phyloP scores from a whole-genome alignment of 139 green algal genomes.

The Pycnococcus provasolii region DNA sequence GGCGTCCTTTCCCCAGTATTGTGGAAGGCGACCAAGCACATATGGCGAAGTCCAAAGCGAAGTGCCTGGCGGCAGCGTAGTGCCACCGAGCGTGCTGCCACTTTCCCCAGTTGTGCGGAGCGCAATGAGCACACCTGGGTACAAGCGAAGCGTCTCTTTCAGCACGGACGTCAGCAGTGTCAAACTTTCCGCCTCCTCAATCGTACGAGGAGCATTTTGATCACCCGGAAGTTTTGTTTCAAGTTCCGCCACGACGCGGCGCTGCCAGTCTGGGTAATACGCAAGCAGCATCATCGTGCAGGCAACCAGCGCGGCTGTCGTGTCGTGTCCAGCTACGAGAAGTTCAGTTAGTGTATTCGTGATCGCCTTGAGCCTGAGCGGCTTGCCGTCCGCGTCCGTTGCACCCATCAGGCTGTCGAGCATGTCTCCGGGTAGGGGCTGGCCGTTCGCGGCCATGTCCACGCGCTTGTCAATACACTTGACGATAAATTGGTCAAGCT shows the following conservation, averaged over 20 bases:
- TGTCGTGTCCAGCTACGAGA: constrained; percentile 1
- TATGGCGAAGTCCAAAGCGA: background rate
- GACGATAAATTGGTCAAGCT: too few relatives aligned
- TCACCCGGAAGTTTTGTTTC: too few relatives aligned
- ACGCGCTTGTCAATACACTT: too few relatives aligned
- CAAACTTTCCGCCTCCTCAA: background rate
- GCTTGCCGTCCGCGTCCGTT: background rate
- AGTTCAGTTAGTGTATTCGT: background rate
- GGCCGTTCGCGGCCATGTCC: too few relatives aligned
- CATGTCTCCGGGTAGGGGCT: too few relatives aligned
- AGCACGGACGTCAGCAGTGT: background rate
- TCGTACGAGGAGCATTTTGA: background rate
- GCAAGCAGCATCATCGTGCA: background rate
- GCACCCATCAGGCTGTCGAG: too few relatives aligned
- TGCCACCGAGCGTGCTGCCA: background rate
- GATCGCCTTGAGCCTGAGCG: background rate
- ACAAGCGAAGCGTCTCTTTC: constrained; percentile 4
- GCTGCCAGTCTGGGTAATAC: too few relatives aligned
- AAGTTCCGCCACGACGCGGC: background rate
- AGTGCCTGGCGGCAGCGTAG: background rate
- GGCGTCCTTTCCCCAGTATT: background rate
- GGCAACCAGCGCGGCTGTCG: background rate
- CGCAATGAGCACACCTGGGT: constrained; percentile 1
- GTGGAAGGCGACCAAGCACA: background rate
- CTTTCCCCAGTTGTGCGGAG: background rate